Base-by-base conservation (phyloP, 805 yeast genomes). In the Candida verbasci region DNA sequence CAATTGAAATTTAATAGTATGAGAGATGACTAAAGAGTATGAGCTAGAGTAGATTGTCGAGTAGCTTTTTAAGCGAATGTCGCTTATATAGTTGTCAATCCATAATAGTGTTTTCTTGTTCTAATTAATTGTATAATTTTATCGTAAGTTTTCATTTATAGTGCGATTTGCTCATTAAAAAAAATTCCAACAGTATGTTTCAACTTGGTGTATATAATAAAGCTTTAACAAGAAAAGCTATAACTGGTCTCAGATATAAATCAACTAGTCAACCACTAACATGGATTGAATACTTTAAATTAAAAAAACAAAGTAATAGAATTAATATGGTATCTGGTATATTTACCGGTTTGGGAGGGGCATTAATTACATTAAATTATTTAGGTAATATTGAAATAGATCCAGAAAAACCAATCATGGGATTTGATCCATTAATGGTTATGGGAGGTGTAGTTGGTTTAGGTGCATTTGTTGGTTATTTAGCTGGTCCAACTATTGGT, bases 371-470 rank as follows among this genome's bases (percentile, higher is more conserved):
- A 2, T 85, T 89, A 78, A 76, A 76, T 1, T 81, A 79, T 55
- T 68, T 89, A 35, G 80, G 96, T 20, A 82, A 84, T 48, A 67
- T 84, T 47, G 93, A 86, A 54, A 78, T 93, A 42, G 97, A 91
- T 56, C 84, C 91, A 24, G 87, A 95, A 29, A 86, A 86, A 56
- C 74, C 79, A 42, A 73, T 91, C 34, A 74, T 84, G 60, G 98
- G 97, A 2, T 70, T 91, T 42, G 97, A 93, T 54, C 87, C 95
- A n/a, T 68, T 86, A 48, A 76, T 85, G 58, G 86, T 86, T 26
- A 72, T 82, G 53, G 80, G 84, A 25, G 86, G 83, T 29, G 88
- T 82, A 1, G 76, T 88, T 29, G 59, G 83, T 38, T 67, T 80
- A 10, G 80, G 85, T 10, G 91, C 91, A 17, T 78, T 78, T 31